These are phyloP conservation scores for Lipomyces yamanashiensis DNA, from an alignment of 805 yeast genomes.

Conservation along the genomic window DNA sequence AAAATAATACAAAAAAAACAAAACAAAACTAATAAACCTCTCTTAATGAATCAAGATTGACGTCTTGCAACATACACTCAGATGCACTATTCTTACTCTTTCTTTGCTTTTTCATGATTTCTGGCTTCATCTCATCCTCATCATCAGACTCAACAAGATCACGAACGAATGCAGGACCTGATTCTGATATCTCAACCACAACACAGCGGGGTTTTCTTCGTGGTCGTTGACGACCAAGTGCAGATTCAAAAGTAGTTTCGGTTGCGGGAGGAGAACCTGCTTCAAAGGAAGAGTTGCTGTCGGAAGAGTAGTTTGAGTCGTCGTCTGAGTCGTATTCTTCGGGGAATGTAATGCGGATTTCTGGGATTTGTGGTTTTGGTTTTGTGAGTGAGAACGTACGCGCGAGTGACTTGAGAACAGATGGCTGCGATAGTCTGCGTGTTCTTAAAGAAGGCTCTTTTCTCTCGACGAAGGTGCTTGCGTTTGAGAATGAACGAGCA, in stretches of 20 bases:
- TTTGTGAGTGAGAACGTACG: slow-evolving; percentile 9
- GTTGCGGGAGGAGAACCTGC: not conserved
- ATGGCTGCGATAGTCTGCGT: not conserved
- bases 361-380: slow-evolving; percentile 17
- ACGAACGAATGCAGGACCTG: slow-evolving; percentile 34
- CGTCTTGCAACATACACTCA: not conserved
- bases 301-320: slow-evolving; percentile 8
- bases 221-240: not conserved
- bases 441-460: not conserved
- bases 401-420: slow-evolving; percentile 3
- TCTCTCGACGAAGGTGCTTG: slow-evolving; percentile 12
- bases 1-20: not conserved
- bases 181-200: slow-evolving; percentile 31
- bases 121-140: not conserved
- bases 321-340: slow-evolving; percentile 21
- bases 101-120: not conserved
- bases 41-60: slow-evolving; percentile 11
- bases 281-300: slow-evolving; percentile 2
- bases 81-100: not conserved
- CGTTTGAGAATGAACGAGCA: slow-evolving; percentile 3
- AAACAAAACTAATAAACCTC: not conserved
- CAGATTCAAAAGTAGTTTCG: not conserved
- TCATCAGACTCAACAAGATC: slow-evolving; percentile 26
- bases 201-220: slow-evolving; percentile 26
- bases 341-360: slow-evolving; percentile 33